A percentile compares a stretch with the other conserved stretches of the same genome.
phyloP scores from a whole-genome alignment of 1,284 basidiomycete species.

The Leccinum proximum region DNA sequence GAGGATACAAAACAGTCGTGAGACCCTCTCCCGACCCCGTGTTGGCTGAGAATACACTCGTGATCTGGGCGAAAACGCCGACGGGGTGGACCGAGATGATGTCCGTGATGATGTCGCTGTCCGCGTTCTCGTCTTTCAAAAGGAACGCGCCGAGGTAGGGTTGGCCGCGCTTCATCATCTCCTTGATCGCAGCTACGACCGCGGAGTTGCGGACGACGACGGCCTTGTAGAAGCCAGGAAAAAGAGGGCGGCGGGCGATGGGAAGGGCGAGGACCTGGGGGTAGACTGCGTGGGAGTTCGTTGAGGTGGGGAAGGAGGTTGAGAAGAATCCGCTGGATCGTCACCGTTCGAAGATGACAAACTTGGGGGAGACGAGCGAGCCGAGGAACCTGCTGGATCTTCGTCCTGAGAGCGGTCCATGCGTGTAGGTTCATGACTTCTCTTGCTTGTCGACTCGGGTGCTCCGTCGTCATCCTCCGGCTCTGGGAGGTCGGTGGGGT shows the following conservation, averaged over 20 bases:
- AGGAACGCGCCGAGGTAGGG: constrained; percentile 98
- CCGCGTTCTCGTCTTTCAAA: constrained; percentile 92
- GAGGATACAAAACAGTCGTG: constrained; percentile 95
- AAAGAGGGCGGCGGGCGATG: constrained; percentile 93
- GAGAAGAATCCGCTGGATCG: constrained; percentile 29
- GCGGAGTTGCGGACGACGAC: constrained; percentile 89
- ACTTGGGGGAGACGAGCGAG: constrained; percentile 15
- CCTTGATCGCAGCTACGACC: constrained; percentile 94
- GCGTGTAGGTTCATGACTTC: constrained; percentile 12
- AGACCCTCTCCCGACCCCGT: constrained; percentile 66
- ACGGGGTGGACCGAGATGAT: constrained; percentile 89
- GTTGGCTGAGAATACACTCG: constrained; percentile 84
- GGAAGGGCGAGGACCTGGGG: constrained; percentile 96
- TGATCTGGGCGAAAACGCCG: constrained; percentile 98
- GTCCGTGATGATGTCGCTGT: constrained; percentile 92
- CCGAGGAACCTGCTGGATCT: constrained; percentile 25
- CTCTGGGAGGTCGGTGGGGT: constrained; percentile 21
- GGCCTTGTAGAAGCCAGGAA: constrained; percentile 98
- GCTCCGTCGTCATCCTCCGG: constrained; percentile 24
- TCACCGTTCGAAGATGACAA: constrained; percentile 22
- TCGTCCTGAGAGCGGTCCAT: constrained; percentile 30
- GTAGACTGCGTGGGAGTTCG: constrained; percentile 54
- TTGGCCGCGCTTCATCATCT: constrained; percentile 96
- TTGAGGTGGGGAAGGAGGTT: constrained; percentile 28
- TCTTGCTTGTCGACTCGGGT: constrained; percentile 15